Evolutionary conservation across 495 filamentous ascomycete genomes (phyloP).

Genomic region (Trichocladium uniseriatum): DNA sequence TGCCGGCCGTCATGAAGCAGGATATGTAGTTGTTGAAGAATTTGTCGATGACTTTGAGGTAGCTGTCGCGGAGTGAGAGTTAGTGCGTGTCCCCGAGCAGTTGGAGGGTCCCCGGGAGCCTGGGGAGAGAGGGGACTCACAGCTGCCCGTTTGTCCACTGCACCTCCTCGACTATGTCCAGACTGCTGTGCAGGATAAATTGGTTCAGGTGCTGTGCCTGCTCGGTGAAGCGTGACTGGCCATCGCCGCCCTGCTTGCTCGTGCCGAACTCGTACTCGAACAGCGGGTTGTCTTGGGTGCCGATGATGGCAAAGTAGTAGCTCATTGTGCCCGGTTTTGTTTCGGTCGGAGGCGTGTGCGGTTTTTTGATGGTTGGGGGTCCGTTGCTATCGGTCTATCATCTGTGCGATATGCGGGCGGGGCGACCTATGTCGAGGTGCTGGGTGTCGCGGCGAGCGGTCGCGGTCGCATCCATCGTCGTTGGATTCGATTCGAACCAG

Average conservation of each 20-base stretch:
- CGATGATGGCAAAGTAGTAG: slow-evolving; percentile 93
- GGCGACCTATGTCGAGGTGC: not conserved
- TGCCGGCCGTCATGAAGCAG: slow-evolving; percentile 78
- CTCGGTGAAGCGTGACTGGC: slow-evolving; percentile 73
- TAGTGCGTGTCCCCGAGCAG: not conserved
- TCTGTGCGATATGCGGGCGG: no score
- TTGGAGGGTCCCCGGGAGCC: not conserved
- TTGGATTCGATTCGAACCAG: not conserved
- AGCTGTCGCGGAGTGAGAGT: slow-evolving; percentile 44
- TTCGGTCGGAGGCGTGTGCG: not conserved
- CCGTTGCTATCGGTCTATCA: slow-evolving; percentile 24
- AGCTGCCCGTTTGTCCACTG: slow-evolving; percentile 80
- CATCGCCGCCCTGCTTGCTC: slow-evolving; percentile 87
- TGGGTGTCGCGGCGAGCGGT: not conserved
- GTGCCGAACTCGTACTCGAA: slow-evolving; percentile 96
- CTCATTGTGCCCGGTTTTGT: slow-evolving; percentile 52
- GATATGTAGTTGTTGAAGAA: slow-evolving; percentile 87
- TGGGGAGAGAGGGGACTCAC: slow-evolving; percentile 35
- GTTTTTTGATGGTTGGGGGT: not conserved
- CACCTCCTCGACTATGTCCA: slow-evolving; percentile 91
- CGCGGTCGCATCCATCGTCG: not conserved
- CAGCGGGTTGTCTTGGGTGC: slow-evolving; percentile 85
- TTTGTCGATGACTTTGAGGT: slow-evolving; percentile 89
- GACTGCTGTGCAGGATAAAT: slow-evolving; percentile 84
- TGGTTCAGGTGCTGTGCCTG: slow-evolving; percentile 90